Percentiles rank a stretch among this genome's conserved stretches.
Evolutionary conservation across 2,329 filamentous ascomycete species (phyloP).

Genomic region (Fusarium palustre): DNA sequence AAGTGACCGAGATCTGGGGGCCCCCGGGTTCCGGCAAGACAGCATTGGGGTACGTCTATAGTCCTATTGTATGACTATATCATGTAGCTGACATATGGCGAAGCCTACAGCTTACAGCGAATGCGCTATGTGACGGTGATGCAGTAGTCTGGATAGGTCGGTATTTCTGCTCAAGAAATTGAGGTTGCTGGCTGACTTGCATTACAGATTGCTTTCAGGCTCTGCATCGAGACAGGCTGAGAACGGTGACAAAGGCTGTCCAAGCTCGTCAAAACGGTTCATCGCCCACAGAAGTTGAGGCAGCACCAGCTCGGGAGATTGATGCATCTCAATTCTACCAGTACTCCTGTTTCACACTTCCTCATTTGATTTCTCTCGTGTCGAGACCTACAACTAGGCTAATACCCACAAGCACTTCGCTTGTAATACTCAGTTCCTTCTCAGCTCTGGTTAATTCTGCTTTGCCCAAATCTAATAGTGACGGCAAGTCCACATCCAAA

Average conservation of each 20-base stretch:
- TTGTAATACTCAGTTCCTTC: conserved; percentile 83
- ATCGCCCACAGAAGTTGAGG: conserved; percentile 14
- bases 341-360: conserved; percentile 69
- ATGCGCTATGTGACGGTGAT: conserved; percentile 69
- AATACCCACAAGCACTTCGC: conserved; percentile 70
- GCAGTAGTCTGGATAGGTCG: conserved; percentile 87
- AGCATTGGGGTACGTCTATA: conserved; percentile 73
- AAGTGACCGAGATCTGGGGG: conserved; percentile 88
- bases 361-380: conserved; percentile 80
- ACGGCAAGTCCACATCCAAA: conserved; percentile 54
- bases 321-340: conserved; percentile 57
- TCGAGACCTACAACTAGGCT: conserved; percentile 73
- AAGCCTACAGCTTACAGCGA: conserved; percentile 77
- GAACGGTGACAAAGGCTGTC: conserved; percentile 42
- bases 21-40: conserved; percentile 90
- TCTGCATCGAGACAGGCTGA: conserved; percentile 47
- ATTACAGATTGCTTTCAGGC: conserved; percentile 62
- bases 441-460: conserved; percentile 81
- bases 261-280: conserved; percentile 19
- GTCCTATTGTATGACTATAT: conserved; percentile 20
- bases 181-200: conserved; percentile 4
- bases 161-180: conserved; percentile 43
- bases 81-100: conserved; percentile 27
- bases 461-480: conserved; percentile 71
- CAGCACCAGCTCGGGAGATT: conserved; percentile 28